Conservation (phyloP, 2,329 filamentous ascomycete genomes). For the Lasiodiplodia hormozganensis region DNA sequence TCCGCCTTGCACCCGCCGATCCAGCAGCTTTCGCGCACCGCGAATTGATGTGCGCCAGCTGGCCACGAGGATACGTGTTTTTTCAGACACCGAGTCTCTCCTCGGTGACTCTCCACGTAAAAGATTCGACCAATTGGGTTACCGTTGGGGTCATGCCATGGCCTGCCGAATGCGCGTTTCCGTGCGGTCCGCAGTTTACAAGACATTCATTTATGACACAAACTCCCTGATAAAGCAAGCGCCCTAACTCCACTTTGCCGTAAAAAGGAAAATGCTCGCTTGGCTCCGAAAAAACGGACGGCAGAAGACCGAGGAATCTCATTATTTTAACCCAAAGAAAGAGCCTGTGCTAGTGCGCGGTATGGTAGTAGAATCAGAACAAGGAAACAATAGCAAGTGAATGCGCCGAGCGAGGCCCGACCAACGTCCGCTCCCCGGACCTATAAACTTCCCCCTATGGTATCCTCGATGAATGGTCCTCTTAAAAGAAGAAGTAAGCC, state of each 20-base stretch:
- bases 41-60: slow-evolving; percentile 11
- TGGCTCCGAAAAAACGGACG: neutral
- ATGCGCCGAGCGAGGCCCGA: slow-evolving; percentile 21
- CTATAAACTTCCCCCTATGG: slow-evolving; percentile 3
- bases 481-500: slow-evolving; percentile 93
- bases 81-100: neutral
- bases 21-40: neutral
- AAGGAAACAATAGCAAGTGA: slow-evolving; percentile 24
- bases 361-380: slow-evolving; percentile 22
- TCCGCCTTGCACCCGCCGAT: neutral
- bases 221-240: slow-evolving; percentile 11
- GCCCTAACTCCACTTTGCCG: slow-evolving; percentile 12
- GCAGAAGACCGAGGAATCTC: slow-evolving; percentile 15
- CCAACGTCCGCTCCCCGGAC: slow-evolving; percentile 11
- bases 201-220: slow-evolving; percentile 25
- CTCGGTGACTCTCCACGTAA: neutral
- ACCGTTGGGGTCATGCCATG: neutral
- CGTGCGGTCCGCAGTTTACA: slow-evolving; percentile 6
- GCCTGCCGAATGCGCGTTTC: neutral
- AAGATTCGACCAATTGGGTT: slow-evolving; percentile 2
- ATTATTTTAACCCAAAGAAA: slow-evolving; percentile 28
- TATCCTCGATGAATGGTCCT: neutral
- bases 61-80: neutral
- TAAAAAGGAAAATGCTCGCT: neutral
- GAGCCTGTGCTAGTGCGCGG: slow-evolving; percentile 21